A percentile compares a stretch with the other conserved stretches of the same genome.
Conservation (phyloP, 768 basidiomycete species). For the Suillus paluster region DNA sequence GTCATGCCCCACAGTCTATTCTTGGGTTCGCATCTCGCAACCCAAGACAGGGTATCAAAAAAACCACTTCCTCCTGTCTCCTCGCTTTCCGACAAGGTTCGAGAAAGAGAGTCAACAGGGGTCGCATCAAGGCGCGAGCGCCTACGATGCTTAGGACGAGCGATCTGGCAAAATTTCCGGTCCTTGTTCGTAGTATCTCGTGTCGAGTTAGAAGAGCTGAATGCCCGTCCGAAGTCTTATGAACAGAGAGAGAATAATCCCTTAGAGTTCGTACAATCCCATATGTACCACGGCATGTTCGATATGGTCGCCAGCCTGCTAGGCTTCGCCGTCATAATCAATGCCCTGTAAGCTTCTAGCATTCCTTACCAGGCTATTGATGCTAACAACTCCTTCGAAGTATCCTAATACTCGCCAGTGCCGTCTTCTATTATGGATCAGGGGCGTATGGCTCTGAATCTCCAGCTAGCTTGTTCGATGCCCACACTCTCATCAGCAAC, state of each 20-base stretch:
- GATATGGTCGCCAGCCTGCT: constrained; percentile 74
- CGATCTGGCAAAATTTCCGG: constrained; percentile 9
- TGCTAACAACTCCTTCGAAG: constrained; percentile 37
- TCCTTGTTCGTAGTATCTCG: constrained; percentile 29
- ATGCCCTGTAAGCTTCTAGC: constrained; percentile 62
- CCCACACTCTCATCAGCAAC: constrained; percentile 71
- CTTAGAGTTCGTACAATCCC: constrained; percentile 58
- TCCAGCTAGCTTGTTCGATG: constrained; percentile 83
- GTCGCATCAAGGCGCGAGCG: constrained; percentile 7
- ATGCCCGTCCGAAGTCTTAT: constrained; percentile 45
- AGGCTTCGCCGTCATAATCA: constrained; percentile 87
- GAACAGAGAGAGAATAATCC: constrained; percentile 61
- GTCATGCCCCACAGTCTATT: constrained; percentile 96
- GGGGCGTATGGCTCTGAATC: constrained; percentile 42
- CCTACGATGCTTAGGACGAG: not conserved
- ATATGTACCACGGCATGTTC: constrained; percentile 66
- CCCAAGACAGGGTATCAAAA: constrained; percentile 69
- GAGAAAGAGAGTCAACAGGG: not conserved
- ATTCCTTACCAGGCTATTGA: not conserved
- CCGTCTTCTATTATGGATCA: constrained; percentile 73
- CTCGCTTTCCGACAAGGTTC: not conserved
- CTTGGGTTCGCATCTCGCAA: constrained; percentile 84
- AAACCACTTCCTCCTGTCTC: constrained; percentile 24
- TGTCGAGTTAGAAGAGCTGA: constrained; percentile 24
- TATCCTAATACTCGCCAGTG: constrained; percentile 80